Percentiles rank a stretch among this genome's conserved stretches.
Conservation (phyloP, 768 basidiomycete species). For the Mycena floridula region DNA sequence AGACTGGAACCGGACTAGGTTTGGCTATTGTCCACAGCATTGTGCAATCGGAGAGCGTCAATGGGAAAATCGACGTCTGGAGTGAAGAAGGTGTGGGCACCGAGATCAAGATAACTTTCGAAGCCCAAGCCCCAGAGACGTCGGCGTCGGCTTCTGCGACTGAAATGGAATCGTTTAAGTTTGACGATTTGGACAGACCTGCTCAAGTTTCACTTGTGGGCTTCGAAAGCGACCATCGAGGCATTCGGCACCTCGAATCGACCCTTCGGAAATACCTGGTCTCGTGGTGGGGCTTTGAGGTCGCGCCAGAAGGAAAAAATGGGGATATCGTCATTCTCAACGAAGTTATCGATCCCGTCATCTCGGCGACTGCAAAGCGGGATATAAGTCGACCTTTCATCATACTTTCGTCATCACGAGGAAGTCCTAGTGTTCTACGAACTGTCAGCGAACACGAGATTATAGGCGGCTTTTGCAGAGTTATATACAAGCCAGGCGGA, state of each 20-base stretch:
- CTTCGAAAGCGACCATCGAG: constrained; percentile 60
- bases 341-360: constrained; percentile 60
- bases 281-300: constrained; percentile 71
- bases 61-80: constrained; percentile 91
- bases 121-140: constrained; percentile 55
- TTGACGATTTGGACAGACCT: constrained; percentile 30
- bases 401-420: constrained; percentile 66
- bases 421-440: constrained; percentile 54
- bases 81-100: constrained; percentile 88
- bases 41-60: constrained; percentile 75
- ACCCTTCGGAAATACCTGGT: constrained; percentile 62
- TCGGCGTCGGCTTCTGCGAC: constrained; percentile 20
- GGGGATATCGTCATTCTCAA: constrained; percentile 80
- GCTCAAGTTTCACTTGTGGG: constrained; percentile 64
- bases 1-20: constrained; percentile 89
- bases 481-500: constrained; percentile 85
- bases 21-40: constrained; percentile 95
- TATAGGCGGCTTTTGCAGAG: constrained; percentile 83
- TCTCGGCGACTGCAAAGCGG: constrained; percentile 48
- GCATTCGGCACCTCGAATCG: constrained; percentile 58
- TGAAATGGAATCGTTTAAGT: constrained; percentile 41
- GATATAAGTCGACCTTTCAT: constrained; percentile 65
- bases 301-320: constrained; percentile 30
- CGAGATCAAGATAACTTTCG: constrained; percentile 83
- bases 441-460: constrained; percentile 67